A percentile compares a stretch with the other conserved stretches of the same genome.
phyloP scores from a whole-genome alignment of 1,139 yeast genomes.

The Sugiyamaella pinicola region DNA sequence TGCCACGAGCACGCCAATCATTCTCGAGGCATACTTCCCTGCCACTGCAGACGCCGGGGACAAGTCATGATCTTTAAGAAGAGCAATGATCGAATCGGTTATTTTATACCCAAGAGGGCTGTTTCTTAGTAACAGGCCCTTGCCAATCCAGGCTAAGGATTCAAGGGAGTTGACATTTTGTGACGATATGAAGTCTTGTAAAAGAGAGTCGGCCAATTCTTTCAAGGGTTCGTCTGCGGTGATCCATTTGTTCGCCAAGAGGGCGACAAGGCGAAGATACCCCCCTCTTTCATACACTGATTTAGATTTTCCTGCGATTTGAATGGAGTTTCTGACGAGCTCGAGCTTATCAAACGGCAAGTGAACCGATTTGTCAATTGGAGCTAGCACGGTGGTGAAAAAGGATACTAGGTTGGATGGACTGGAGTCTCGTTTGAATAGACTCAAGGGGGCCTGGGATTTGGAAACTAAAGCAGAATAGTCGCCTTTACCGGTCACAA shows the following conservation, averaged over 20 bases:
- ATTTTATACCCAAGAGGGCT: constrained; percentile 52
- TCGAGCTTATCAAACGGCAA: constrained; percentile 16
- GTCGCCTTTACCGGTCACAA: constrained; percentile 23
- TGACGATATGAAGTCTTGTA: not conserved
- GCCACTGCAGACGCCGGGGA: constrained; percentile 55
- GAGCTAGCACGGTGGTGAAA: constrained; percentile 41
- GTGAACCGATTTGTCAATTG: constrained; percentile 28
- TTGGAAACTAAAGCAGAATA: not conserved
- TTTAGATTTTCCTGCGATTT: constrained; percentile 32
- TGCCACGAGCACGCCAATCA: constrained; percentile 52
- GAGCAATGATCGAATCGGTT: constrained; percentile 43
- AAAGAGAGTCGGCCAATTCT: constrained; percentile 14
- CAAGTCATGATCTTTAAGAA: constrained; percentile 44
- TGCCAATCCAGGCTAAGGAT: constrained; percentile 65
- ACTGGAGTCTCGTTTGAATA: constrained; percentile 7
- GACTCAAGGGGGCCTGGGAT: constrained; percentile 1
- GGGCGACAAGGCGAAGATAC: constrained; percentile 60
- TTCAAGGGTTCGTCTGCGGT: constrained; percentile 14
- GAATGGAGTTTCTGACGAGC: constrained; percentile 34
- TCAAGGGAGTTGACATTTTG: constrained; percentile 49
- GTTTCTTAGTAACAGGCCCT: constrained; percentile 65
- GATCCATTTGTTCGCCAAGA: constrained; percentile 60
- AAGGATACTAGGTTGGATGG: constrained; percentile 52
- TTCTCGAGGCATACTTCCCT: constrained; percentile 40
- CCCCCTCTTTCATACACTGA: constrained; percentile 50